These are phyloP conservation scores for Esteya vermicola DNA, from an alignment of 2,329 filamentous ascomycete species.

Conservation along the genomic window DNA sequence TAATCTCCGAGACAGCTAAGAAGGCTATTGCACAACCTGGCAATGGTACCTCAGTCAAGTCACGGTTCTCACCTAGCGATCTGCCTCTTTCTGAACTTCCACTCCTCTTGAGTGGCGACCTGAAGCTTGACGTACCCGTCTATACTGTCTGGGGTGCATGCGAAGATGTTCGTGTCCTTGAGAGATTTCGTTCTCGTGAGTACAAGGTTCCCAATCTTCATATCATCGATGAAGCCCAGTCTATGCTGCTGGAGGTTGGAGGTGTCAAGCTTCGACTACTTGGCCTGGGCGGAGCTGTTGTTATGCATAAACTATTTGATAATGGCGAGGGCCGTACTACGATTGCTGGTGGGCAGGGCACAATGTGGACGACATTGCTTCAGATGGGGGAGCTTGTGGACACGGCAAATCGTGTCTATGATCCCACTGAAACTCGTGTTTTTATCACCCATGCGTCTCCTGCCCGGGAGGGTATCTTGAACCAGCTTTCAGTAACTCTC, in stretches of 20 bases:
- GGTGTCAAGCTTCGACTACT: conserved; percentile 91
- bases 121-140: conserved; percentile 89
- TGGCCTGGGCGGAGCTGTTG: conserved; percentile 86
- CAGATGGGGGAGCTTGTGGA: conserved; percentile 98
- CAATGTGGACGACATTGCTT: conserved; percentile 97
- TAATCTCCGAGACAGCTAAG: conserved; percentile 68
- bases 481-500: conserved; percentile 91
- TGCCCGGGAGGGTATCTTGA: conserved; percentile 87
- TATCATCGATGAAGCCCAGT: conserved; percentile 97
- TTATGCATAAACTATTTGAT: conserved; percentile 99
- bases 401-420: conserved; percentile 94
- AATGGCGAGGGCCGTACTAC: conserved; percentile 96
- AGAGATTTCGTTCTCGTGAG: conserved; percentile 93
- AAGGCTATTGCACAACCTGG: conserved; percentile 46
- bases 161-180: conserved; percentile 91
- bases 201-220: conserved; percentile 97
- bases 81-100: conserved; percentile 87
- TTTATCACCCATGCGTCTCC: conserved; percentile 97
- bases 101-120: conserved; percentile 71
- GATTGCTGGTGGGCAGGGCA: conserved; percentile 94
- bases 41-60: conserved; percentile 68
- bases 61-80: conserved; percentile 65
- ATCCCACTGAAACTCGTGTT: conserved; percentile 90
- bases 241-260: conserved; percentile 83
- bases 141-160: conserved; percentile 99